These are phyloP conservation scores for Botryotinia convoluta DNA, from an alignment of 2,329 filamentous ascomycete genomes.

Conservation along the genomic window DNA sequence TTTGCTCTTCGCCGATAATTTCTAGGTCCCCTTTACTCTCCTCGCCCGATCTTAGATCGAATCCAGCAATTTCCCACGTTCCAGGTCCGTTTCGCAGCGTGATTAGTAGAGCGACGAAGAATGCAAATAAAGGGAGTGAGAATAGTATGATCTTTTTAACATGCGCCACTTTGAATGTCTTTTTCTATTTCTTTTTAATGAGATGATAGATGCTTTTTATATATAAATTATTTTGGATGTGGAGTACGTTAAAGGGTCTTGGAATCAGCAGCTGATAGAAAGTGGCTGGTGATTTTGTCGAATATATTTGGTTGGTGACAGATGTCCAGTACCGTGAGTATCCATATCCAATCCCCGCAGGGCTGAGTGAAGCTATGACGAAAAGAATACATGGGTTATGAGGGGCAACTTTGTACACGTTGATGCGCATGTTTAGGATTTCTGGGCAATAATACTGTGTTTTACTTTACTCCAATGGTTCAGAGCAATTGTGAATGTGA, in stretches of 20 bases:
- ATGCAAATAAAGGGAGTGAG: conserved; percentile 24
- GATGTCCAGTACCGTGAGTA: conserved; percentile 21
- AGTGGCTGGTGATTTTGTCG: conserved; percentile 9
- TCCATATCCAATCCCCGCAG: conserved; percentile 16
- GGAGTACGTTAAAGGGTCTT: not conserved
- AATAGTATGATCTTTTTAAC: conserved; percentile 24
- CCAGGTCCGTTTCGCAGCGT: conserved; percentile 23
- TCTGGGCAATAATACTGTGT: not conserved
- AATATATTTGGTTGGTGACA: not conserved
- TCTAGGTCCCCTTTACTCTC: not conserved
- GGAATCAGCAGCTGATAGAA: conserved; percentile 12
- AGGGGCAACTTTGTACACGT: conserved; percentile 20
- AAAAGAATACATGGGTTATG: not conserved
- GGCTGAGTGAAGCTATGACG: conserved; percentile 27
- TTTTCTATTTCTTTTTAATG: not conserved
- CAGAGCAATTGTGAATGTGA: not conserved
- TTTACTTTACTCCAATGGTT: not conserved
- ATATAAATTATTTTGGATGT: not conserved
- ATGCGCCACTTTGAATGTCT: conserved; percentile 28
- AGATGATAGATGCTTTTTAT: not conserved
- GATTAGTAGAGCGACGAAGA: conserved; percentile 26
- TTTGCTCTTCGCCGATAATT: not conserved
- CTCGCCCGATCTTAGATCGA: not conserved
- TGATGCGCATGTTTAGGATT: conserved; percentile 13
- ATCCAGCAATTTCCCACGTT: not conserved